A percentile compares a stretch with the other conserved stretches of the same genome.
Evolutionary conservation across 768 basidiomycete genomes (phyloP).

Genomic region (Suillus subalutaceus): DNA sequence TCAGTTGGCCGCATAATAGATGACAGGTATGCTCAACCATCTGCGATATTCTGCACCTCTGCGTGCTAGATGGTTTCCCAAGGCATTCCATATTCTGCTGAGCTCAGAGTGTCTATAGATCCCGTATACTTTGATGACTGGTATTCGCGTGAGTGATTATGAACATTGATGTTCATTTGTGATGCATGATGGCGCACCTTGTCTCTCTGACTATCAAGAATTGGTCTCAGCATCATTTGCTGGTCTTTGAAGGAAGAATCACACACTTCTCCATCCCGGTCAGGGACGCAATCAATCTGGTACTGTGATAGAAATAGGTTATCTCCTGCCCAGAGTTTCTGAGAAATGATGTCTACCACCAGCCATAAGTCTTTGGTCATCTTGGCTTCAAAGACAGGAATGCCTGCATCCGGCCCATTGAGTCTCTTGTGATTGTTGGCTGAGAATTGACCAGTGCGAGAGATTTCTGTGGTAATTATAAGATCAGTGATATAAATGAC

Average conservation of each 20-base stretch:
- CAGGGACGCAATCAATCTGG: conserved; percentile 49
- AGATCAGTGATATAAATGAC: background rate
- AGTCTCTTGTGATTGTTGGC: conserved; percentile 67
- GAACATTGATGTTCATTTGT: background rate
- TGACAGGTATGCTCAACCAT: conserved; percentile 39
- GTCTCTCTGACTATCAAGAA: conserved; percentile 37
- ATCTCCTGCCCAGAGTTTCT: background rate
- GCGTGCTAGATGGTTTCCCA: conserved; percentile 43
- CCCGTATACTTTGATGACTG: conserved; percentile 52
- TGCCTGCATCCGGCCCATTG: conserved; percentile 41
- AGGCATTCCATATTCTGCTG: conserved; percentile 49
- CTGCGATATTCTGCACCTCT: conserved; percentile 55
- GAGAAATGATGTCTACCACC: conserved; percentile 41
- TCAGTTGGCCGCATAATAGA: background rate
- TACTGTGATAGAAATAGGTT: conserved; percentile 37
- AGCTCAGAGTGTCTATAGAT: conserved; percentile 52
- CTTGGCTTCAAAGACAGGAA: conserved; percentile 72
- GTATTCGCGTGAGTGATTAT: background rate
- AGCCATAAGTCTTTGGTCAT: conserved; percentile 56
- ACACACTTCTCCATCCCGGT: conserved; percentile 37
- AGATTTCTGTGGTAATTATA: conserved; percentile 50
- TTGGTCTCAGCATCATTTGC: background rate
- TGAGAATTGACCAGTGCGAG: conserved; percentile 70
- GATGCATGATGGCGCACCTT: conserved; percentile 31
- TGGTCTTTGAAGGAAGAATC: background rate